Evolutionary conservation across 306 rosid species (phyloP).

Genomic region (Prosopis cineraria): DNA sequence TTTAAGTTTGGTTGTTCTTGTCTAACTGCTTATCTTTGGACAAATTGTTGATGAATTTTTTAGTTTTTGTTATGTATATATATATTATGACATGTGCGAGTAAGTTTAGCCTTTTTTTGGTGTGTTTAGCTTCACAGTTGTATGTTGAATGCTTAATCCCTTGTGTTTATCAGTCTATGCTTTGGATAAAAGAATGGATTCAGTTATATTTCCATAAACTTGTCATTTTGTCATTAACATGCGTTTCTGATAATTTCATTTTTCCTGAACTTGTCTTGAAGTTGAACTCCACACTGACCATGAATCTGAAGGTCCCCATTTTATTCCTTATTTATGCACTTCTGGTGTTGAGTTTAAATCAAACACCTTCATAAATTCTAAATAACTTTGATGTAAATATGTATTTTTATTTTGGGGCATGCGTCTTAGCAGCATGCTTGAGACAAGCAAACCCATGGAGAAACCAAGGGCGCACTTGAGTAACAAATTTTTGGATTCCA

Average conservation of each 20-base stretch:
- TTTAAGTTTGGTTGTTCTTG: slow-evolving; percentile 5
- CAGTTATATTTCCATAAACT: slow-evolving; percentile 1
- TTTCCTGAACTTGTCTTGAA: slow-evolving; percentile 9
- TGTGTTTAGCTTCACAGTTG: slow-evolving; percentile 23
- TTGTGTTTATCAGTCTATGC: slow-evolving; percentile 14
- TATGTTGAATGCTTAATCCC: neutral
- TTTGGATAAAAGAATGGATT: slow-evolving; percentile 12
- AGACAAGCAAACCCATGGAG: neutral
- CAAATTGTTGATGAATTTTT: neutral
- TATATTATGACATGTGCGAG: neutral
- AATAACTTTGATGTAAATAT: neutral
- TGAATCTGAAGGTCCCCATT: neutral
- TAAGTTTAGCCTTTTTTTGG: neutral
- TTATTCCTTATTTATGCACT: neutral
- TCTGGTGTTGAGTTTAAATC: neutral
- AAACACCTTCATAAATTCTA: neutral
- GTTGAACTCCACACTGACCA: neutral
- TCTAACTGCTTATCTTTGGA: slow-evolving; percentile 7
- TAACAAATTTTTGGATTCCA: slow-evolving; percentile 2
- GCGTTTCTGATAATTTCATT: slow-evolving; percentile 2
- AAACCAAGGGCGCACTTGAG: neutral
- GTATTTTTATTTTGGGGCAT: neutral
- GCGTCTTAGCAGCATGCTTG: slow-evolving; percentile 9
- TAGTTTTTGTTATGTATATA: neutral
- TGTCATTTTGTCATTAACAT: slow-evolving; percentile 2